phyloP scores from a whole-genome alignment of 75 land plant genomes.

The Pinus albicaulis region DNA sequence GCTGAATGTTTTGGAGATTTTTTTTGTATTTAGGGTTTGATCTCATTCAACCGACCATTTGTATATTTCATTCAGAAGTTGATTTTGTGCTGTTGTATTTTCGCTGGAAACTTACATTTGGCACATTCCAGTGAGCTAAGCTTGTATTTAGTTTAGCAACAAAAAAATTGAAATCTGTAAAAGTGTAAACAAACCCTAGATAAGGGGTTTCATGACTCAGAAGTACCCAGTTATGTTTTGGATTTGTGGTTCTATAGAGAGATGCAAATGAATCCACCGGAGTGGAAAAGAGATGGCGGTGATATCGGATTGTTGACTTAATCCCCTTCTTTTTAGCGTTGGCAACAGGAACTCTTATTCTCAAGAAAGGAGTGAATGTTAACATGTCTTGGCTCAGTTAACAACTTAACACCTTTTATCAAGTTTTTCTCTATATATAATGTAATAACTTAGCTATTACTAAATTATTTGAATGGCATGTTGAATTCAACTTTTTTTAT shows the following conservation, averaged over 20 bases:
- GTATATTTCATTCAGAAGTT: background rate
- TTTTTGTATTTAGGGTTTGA: background rate
- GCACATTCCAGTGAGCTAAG: background rate
- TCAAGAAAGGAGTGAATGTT: background rate
- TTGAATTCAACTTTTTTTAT: background rate
- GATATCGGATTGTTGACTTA: background rate
- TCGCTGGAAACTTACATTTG: background rate
- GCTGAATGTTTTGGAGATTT: background rate
- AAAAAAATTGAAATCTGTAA: too few relatives aligned
- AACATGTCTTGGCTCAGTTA: background rate
- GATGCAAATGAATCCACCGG: background rate
- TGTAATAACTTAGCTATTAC: background rate
- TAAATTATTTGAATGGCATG: background rate
- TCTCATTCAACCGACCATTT: background rate
- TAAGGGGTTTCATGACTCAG: background rate
- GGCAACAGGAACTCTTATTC: background rate
- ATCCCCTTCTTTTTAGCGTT: background rate
- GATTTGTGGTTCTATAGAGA: background rate
- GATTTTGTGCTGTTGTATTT: background rate
- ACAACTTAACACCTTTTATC: background rate
- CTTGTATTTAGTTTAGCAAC: background rate
- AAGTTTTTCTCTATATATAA: background rate
- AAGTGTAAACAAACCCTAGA: background rate
- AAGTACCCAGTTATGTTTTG: background rate
- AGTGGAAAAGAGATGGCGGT: background rate